Percentiles rank a stretch among this genome's conserved stretches.
Evolutionary conservation across 1,139 yeast genomes (phyloP).

Genomic region (Geotrichum citri-aurantii): DNA sequence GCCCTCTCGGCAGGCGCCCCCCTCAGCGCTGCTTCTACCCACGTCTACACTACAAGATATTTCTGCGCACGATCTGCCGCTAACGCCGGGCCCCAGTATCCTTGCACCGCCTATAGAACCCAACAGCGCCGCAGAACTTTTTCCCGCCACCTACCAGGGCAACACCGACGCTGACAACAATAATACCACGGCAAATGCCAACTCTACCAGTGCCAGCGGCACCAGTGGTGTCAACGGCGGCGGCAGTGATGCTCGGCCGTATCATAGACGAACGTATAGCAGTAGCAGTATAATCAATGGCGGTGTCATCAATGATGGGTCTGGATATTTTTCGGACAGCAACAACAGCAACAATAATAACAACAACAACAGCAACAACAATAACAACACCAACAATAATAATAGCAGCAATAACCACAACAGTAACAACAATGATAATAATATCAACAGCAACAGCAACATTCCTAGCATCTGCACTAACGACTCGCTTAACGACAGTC

Average conservation of each 20-base stretch:
- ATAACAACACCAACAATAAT: background rate
- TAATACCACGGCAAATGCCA: background rate
- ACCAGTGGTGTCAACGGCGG: background rate
- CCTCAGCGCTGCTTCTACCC: conserved; percentile 2
- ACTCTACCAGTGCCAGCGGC: background rate
- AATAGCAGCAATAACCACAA: background rate
- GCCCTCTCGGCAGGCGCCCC: conserved; percentile 1
- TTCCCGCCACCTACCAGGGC: conserved; percentile 3
- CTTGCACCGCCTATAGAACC: conserved; percentile 10
- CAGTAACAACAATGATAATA: conserved; percentile 1
- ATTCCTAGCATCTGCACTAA: background rate
- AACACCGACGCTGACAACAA: background rate
- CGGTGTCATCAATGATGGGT: conserved; percentile 11
- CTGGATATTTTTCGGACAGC: conserved; percentile 4
- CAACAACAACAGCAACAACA: background rate
- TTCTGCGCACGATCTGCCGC: background rate
- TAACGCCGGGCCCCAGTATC: conserved; percentile 20
- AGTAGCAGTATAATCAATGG: conserved; percentile 16
- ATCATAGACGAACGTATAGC: conserved; percentile 16
- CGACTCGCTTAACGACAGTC: background rate
- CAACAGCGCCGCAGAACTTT: background rate
- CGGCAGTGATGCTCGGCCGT: conserved; percentile 10
- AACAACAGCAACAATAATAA: background rate
- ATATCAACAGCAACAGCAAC: background rate
- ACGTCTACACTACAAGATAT: background rate